Base-by-base conservation (phyloP, 768 basidiomycete species). In the Wakefieldia striispora region DNA sequence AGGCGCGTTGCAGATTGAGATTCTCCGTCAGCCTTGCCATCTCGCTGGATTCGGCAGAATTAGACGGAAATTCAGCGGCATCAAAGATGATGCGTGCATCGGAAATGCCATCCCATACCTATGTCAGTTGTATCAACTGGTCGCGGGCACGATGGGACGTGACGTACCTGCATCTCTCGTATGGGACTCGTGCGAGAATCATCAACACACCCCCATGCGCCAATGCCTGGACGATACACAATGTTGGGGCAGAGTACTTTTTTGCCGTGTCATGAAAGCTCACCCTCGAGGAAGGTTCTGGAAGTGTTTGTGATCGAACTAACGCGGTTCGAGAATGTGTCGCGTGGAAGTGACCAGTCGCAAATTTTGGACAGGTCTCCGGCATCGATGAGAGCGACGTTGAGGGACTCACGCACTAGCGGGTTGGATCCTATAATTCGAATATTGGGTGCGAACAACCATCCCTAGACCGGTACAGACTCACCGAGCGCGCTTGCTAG, bases 81-180 rank as follows among this genome's bases (percentile, higher is more conserved):
- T 77, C 74, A 60, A 95, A 95, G 7, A 73, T 73, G 44, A 94
- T 84, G 14, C 89, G 79, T 8, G 92, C 85, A 57, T 85, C 82
- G 1, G 90, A 88, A 35, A 94, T 55, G 2, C 93, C 93, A 63
- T 97, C 94, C 95, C 95, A 99, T 12, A 95, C 84, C 92, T 86
- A 54, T 20, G 29, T 20, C 19, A 47, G 14, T 51, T 42, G 26
- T 17, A 17, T 57, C 42, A 56, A 19, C 29, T 1, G 4, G 34
- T 40, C 21, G 6, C 6, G 10, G n/a, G 9, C 6, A 6, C 2
- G 6, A 24, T 4, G 8, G 11, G 34, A 31, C 14, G 35, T 17
- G 14, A 62, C 74, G 55, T 53, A 84, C 95, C 76, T 94, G 83
- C 86, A 98, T 92, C 56, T 91, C 83, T 56, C 88, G 81, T 17